Percentiles rank a stretch among this genome's conserved stretches.
These are phyloP conservation scores for Stachybotrys chartarum DNA, from an alignment of 2,329 filamentous ascomycete genomes.

Conservation along the genomic window DNA sequence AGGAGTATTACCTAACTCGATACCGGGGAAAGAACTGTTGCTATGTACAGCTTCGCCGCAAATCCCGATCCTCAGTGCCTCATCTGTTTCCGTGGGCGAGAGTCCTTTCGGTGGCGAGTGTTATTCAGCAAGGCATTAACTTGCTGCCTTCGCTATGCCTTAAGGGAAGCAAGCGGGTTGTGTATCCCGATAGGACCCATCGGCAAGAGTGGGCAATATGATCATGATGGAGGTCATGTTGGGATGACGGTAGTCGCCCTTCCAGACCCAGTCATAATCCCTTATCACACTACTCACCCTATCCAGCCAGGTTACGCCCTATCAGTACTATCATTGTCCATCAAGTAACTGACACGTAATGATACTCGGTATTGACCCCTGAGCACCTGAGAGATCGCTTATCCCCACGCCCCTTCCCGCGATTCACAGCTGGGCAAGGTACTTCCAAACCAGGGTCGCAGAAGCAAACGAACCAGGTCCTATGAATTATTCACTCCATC, in stretches of 20 bases:
- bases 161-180: background rate
- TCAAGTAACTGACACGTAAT: slow-evolving; percentile 1
- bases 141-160: background rate
- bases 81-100: background rate
- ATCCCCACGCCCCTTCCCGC: background rate
- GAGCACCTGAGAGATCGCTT: background rate
- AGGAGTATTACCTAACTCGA: background rate
- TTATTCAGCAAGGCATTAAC: background rate
- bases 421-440: background rate
- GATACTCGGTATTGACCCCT: background rate
- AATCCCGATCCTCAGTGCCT: no score
- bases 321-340: background rate
- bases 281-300: background rate
- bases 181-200: background rate
- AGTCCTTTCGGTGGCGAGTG: background rate
- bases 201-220: background rate
- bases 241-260: slow-evolving; percentile 1
- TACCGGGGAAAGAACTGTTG: no score
- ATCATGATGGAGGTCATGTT: background rate
- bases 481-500: background rate
- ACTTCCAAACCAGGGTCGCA: background rate
- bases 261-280: background rate
- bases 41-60: no score
- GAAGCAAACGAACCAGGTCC: background rate
- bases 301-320: background rate